Base-by-base conservation (phyloP, 257 asterid genomes). In the Craterostigma plantagineum region DNA sequence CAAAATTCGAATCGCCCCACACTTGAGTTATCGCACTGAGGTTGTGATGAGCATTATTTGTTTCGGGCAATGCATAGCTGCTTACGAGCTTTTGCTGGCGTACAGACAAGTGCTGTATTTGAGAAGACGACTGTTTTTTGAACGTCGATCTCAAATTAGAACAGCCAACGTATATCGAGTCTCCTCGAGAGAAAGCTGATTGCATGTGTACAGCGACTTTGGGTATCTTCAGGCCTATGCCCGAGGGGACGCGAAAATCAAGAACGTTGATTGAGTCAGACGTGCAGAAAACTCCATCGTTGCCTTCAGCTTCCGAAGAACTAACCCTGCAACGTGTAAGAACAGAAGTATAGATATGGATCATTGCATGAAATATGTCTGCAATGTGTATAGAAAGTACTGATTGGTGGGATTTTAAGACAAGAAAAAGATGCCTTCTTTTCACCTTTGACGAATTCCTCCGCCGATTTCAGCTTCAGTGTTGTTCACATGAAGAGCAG, bases 381-480 rank as follows among this genome's bases (percentile, higher is more conserved):
- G n/a, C n/a, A n/a, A n/a, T n/a, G n/a, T n/a, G n/a, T n/a, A n/a
- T n/a, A 23, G 50, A 34, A 45, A n/a, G 17, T 11, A 11, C 41
- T 10, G 0, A 41, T n/a, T 10, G 23, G 14, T 14, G 40, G 30
- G 7, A 15, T n/a, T 15, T 17, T 13, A 38, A 18, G n/a, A 34
- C 13, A 44, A 38, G 13, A 11, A 30, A 14, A 16, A 0, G 16
- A 36, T 3, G 16, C 17, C 6, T 9, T n/a, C n/a, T 34, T 14
- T 8, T 56, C 69, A 81, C 94, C 94, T 81, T 52, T 75, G 87
- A 43, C 94, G 53, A 40, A 81, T 80, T 37, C 93, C 93, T 58
- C 94, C 94, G 1, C 92, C 94, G 12, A 67, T n/a, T 62, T 81
- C 92, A n/a, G 92, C 92, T 57, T 81, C 94, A 4, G 79, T 67